Conservation (phyloP, 2,329 filamentous ascomycete species). For the Stromatinia cepivora region DNA sequence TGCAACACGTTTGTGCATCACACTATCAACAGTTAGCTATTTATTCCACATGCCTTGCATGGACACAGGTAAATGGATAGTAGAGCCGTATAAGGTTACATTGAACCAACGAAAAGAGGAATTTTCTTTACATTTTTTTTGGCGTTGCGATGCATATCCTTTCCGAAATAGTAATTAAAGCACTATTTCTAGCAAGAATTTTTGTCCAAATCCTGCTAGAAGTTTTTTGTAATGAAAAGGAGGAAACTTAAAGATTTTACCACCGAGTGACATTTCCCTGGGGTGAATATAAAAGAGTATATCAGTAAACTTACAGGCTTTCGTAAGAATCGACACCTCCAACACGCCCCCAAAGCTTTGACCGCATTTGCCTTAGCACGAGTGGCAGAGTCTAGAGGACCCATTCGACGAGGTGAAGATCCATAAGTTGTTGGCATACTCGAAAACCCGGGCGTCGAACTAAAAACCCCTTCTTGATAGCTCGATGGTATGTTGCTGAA, state of each 20-base stretch:
- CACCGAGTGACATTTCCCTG: not conserved
- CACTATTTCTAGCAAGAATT: no score
- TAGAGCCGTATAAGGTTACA: not conserved
- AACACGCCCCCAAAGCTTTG: conserved; percentile 28
- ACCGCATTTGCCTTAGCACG: conserved; percentile 27
- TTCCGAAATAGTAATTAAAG: not conserved
- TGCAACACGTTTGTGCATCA: conserved; percentile 22
- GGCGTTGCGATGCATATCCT: not conserved
- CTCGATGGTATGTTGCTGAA: conserved; percentile 3
- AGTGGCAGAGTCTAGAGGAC: conserved; percentile 20
- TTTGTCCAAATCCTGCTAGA: rapidly evolving
- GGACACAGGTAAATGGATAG: not conserved
- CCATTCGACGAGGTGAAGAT: conserved; percentile 18
- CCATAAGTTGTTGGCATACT: conserved; percentile 14
- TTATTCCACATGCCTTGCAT: not conserved
- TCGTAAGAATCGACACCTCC: conserved; percentile 27
- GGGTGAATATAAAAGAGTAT: no score
- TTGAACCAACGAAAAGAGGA: not conserved
- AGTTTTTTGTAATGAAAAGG: no score
- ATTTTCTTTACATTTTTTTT: not conserved
- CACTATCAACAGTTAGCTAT: not conserved
- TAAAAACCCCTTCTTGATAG: conserved; percentile 22
- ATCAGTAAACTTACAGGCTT: conserved; percentile 23
- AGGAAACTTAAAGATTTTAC: not conserved
- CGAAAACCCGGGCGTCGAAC: conserved; percentile 11